Conservation (phyloP, 2,329 filamentous ascomycete species). For the Ramularia endophylla region DNA sequence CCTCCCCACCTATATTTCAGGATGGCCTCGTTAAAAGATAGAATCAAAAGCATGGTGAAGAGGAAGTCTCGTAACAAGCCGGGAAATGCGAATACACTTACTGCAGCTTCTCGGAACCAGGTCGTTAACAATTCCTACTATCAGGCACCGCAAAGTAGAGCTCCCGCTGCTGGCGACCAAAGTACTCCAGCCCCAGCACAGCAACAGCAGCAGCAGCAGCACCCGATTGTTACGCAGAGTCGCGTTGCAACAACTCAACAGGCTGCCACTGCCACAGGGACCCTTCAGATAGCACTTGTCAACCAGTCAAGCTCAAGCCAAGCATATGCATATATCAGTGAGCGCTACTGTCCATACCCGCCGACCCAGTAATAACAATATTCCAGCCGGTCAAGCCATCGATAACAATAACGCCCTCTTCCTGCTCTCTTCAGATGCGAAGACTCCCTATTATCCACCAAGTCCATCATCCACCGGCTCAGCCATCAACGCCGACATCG, state of each 20-base stretch:
- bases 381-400: constrained; percentile 29
- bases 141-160: constrained; percentile 1
- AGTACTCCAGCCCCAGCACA: constrained; percentile 2
- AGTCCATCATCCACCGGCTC: constrained; percentile 30
- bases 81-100: neutral
- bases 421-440: constrained; percentile 30
- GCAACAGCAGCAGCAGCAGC: constrained; percentile 3
- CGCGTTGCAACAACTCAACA: constrained; percentile 7
- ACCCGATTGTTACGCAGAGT: constrained; percentile 9
- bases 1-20: neutral
- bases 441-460: constrained; percentile 31
- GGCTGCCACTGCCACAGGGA: constrained; percentile 22
- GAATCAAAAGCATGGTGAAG: constrained; percentile 17
- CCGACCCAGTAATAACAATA: constrained; percentile 1
- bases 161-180: neutral
- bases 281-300: constrained; percentile 27
- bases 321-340: constrained; percentile 47
- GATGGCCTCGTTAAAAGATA: constrained; percentile 14
- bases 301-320: constrained; percentile 29
- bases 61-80: constrained; percentile 11
- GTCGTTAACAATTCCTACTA: neutral
- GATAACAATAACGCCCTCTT: constrained; percentile 30
- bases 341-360: constrained; percentile 3
- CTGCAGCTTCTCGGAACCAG: neutral
- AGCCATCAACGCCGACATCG: constrained; percentile 35